A percentile compares a stretch with the other conserved stretches of the same genome.
phyloP scores from a whole-genome alignment of 1,284 basidiomycete species.

The Jaminaea rosea region DNA sequence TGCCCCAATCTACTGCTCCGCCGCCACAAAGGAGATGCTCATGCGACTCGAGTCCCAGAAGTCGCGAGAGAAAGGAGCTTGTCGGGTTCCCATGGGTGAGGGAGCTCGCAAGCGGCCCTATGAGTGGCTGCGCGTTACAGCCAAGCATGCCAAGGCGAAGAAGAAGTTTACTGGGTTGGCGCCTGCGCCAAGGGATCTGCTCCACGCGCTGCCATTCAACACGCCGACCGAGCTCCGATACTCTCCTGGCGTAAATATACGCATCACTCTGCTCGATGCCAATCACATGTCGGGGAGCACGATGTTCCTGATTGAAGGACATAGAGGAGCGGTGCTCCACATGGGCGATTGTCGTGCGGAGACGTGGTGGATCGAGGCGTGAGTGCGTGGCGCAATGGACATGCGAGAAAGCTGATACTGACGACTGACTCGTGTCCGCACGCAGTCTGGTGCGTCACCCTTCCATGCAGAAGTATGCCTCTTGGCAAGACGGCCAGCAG shows the following conservation, averaged over 20 bases:
- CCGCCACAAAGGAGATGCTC: slow-evolving; percentile 26
- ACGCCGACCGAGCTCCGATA: slow-evolving; percentile 61
- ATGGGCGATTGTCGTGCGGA: slow-evolving; percentile 89
- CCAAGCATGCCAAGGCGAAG: slow-evolving; percentile 13
- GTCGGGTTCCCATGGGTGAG: slow-evolving; percentile 13
- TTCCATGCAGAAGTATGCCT: slow-evolving; percentile 62
- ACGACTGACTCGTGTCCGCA: no score
- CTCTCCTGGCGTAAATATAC: slow-evolving; percentile 55
- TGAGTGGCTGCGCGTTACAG: slow-evolving; percentile 16
- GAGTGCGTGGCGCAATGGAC: no score
- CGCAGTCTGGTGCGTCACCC: slow-evolving; percentile 62
- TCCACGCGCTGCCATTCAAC: slow-evolving; percentile 46
- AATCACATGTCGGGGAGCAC: slow-evolving; percentile 90
- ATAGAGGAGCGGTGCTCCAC: slow-evolving; percentile 65
- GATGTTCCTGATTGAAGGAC: slow-evolving; percentile 81
- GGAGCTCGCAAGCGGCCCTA: slow-evolving; percentile 22
- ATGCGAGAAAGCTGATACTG: no score
- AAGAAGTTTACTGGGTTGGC: slow-evolving; percentile 12
- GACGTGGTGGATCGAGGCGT: slow-evolving; percentile 63
- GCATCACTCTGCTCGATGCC: slow-evolving; percentile 73
- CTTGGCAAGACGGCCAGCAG: slow-evolving; percentile 19
- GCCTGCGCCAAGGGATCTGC: slow-evolving; percentile 13
- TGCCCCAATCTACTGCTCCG: slow-evolving; percentile 31
- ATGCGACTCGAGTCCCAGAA: slow-evolving; percentile 21
- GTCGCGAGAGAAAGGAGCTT: slow-evolving; percentile 15